phyloP scores from a whole-genome alignment of 2,329 filamentous ascomycete species.

The Aspergillus thermomutatus region DNA sequence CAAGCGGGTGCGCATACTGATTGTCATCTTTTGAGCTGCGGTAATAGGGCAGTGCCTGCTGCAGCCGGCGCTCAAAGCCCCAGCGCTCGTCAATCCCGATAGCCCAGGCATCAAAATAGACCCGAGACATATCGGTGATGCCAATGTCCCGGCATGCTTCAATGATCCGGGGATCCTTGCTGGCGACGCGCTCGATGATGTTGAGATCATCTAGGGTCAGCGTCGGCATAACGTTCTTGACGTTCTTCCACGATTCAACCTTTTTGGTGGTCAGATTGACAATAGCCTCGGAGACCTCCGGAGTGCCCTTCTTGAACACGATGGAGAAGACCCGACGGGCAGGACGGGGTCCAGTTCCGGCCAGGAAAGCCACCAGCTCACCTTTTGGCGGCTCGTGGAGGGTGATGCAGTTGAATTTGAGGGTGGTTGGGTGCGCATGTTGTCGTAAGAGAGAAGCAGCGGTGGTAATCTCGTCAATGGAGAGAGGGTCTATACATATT shows the following conservation, averaged over 20 bases:
- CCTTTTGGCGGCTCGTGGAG: constrained; percentile 50
- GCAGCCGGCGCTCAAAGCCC: constrained; percentile 31
- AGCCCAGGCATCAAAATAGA: constrained; percentile 36
- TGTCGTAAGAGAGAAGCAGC: no score
- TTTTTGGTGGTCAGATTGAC: no score
- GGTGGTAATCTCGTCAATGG: no score
- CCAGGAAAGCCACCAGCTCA: constrained; percentile 33
- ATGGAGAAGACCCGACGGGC: constrained; percentile 45
- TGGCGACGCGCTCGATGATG: constrained; percentile 16
- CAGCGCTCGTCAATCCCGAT: constrained; percentile 36
- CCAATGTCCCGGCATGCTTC: constrained; percentile 33
- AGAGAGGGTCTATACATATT: no score
- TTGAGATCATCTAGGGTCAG: no score
- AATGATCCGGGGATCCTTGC: constrained; percentile 33
- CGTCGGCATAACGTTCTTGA: no score
- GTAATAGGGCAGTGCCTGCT: constrained; percentile 34
- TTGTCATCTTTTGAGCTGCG: constrained; percentile 28
- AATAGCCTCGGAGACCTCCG: no score
- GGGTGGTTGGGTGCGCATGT: constrained; percentile 2
- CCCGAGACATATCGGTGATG: constrained; percentile 34
- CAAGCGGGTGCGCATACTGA: constrained; percentile 30
- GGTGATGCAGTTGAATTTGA: constrained; percentile 46
- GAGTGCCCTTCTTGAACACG: constrained; percentile 38
- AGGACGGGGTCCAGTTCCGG: constrained; percentile 26
- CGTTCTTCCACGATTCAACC: no score